Evolutionary conservation across 73 alveolate genomes (phyloP), one percentile per base, ranked within the genome.

Genomic region (Paramecium primaurelia): DNA sequence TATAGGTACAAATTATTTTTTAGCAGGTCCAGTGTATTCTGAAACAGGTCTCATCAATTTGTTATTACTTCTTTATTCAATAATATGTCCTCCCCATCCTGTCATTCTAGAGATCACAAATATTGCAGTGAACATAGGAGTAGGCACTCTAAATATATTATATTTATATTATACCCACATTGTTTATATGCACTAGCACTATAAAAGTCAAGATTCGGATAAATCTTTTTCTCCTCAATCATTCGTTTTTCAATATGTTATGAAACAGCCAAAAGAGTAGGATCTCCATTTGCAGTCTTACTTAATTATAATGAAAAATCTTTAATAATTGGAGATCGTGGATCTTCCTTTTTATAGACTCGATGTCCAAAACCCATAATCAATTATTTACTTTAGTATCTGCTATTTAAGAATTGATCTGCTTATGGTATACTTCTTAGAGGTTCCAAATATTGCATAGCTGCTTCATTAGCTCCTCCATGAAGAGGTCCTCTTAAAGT

Each of bases 401-500:
- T 93, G 10, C 71, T 88, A 16, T 86, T 64, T 14, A 95, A 77
- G 20, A 59, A 77, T 34, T 75, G 77, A 26, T 93, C 96, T 4
- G 96, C 96, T 42, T 95, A 86, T 30, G 86, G 84, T 25, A 60
- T 80, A 12, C 93, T 37, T 38, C 64, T 86, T 51, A 95, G 59
- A n/a, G 86, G 88, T 36, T 90, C 58, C 16, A 95, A 86, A 64
- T 86, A 92, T 45, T 86, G 86, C 96, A 95, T 95, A 12, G 95
- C 98, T 10, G 98, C 98, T 86, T 95, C 98, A 77, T 95, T 95
- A 14, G 98, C 98, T 51, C 97, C 98, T 60, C 98, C 98, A 77
- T 95, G 98, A 20, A 95, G 96, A 22, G 96, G 96, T n/a, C 98
- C 98, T 86, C 96, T 95, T 36, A 95, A 69, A 20, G 98, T 93